These are phyloP conservation scores for Penicillium flavigenum DNA, from an alignment of 495 filamentous ascomycete genomes.

Conservation along the genomic window DNA sequence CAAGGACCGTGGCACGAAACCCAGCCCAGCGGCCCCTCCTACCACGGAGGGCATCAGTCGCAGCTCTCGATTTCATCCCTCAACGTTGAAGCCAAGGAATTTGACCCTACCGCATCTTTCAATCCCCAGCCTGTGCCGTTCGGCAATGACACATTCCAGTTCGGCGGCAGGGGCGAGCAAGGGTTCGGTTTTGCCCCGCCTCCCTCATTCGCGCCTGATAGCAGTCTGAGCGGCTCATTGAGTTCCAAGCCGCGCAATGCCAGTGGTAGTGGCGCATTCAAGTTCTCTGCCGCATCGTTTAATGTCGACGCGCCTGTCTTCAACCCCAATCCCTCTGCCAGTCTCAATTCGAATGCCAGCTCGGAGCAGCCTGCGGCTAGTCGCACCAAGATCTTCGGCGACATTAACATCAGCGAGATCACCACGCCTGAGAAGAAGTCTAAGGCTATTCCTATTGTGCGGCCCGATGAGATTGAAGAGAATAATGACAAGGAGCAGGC, in stretches of 20 bases:
- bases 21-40: slow-evolving; percentile 42
- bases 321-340: slow-evolving; percentile 65
- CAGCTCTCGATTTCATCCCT: slow-evolving; percentile 72
- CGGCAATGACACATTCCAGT: slow-evolving; percentile 55
- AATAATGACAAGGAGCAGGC: slow-evolving; percentile 49
- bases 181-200: slow-evolving; percentile 64
- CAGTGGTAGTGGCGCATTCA: slow-evolving; percentile 64
- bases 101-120: slow-evolving; percentile 69
- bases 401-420: slow-evolving; percentile 64
- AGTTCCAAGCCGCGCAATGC: slow-evolving; percentile 23
- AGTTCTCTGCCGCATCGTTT: slow-evolving; percentile 72
- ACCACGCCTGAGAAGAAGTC: slow-evolving; percentile 64
- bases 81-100: slow-evolving; percentile 85
- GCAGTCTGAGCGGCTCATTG: slow-evolving; percentile 15
- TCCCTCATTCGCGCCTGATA: slow-evolving; percentile 67
- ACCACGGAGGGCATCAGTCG: slow-evolving; percentile 51
- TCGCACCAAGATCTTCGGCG: slow-evolving; percentile 68
- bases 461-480: slow-evolving; percentile 55
- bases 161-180: slow-evolving; percentile 33
- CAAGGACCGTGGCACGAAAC: slow-evolving; percentile 44
- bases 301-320: slow-evolving; percentile 81
- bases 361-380: slow-evolving; percentile 26
- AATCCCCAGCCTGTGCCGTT: slow-evolving; percentile 59
- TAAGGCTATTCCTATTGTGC: slow-evolving; percentile 80
- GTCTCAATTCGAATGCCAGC: slow-evolving; percentile 26